phyloP scores from a whole-genome alignment of 306 rosid genomes.

The Hippophae tibetana region DNA sequence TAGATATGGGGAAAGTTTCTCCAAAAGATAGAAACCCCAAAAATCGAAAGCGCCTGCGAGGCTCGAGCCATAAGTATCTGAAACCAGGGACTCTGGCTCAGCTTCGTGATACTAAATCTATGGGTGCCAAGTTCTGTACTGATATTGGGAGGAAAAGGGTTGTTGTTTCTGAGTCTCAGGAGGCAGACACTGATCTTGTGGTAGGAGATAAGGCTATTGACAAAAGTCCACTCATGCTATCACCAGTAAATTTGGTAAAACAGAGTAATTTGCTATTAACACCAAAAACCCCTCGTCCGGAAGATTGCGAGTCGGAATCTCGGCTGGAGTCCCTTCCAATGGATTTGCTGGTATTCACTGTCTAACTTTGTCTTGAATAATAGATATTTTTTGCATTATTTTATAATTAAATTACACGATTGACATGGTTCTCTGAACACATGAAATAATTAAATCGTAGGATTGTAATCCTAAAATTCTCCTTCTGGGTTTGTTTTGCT shows the following conservation, averaged over 20 bases:
- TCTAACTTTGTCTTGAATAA: not conserved
- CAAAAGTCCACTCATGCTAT: slow-evolving; percentile 56
- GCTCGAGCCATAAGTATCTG: slow-evolving; percentile 50
- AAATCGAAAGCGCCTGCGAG: slow-evolving; percentile 31
- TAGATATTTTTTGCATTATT: not conserved
- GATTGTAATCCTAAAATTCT: too few relatives aligned
- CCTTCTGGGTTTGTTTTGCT: too few relatives aligned
- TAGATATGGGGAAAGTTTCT: slow-evolving; percentile 57
- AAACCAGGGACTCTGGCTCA: slow-evolving; percentile 85
- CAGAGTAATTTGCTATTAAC: slow-evolving; percentile 43
- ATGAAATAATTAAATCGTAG: too few relatives aligned
- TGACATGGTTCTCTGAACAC: too few relatives aligned
- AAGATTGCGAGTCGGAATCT: slow-evolving; percentile 47
- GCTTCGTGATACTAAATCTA: slow-evolving; percentile 50
- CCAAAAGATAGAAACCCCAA: slow-evolving; percentile 42
- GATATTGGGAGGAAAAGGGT: slow-evolving; percentile 64
- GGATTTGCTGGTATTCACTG: slow-evolving; percentile 61
- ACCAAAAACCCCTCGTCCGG: slow-evolving; percentile 56
- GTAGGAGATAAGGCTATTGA: slow-evolving; percentile 36
- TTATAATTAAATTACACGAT: not conserved
- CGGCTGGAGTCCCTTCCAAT: slow-evolving; percentile 76
- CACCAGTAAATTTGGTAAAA: slow-evolving; percentile 57
- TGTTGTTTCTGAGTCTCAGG: slow-evolving; percentile 32
- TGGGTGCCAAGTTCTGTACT: slow-evolving; percentile 41
- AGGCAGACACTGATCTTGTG: slow-evolving; percentile 15